Evolutionary conservation across 2,329 filamentous ascomycete genomes (phyloP), one percentile per base, ranked within the genome.

Genomic region (Canariomyces notabilis): DNA sequence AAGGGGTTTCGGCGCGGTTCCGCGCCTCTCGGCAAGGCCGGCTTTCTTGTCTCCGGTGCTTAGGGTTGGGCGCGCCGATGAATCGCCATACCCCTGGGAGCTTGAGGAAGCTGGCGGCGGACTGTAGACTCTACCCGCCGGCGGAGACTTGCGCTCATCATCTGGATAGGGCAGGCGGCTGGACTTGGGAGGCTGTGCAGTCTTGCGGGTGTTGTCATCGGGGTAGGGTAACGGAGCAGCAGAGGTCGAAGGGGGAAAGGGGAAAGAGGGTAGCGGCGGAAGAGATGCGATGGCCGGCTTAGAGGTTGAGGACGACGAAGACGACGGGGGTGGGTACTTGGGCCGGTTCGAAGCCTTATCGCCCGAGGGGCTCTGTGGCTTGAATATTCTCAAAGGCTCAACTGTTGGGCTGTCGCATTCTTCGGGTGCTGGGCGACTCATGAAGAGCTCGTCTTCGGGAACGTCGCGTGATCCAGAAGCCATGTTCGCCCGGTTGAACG

Each of bases 371-470:
- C 82, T 85, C 58, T 82, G 79, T 46, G 83, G 81, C 67, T 94
- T 94, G 71, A 83, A 84, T 64, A 95, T 94, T 61, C 88, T 81
- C 67, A 95, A 68, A 50, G 89, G 89, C 59, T 87, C 87, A 57
- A 95, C 79, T 15, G 86, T 87, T 48, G 89, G 87, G 59, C 87
- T 89, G 59, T 89, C 82, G 62, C 69, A 66, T 50, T 71, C 72
- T 37, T 76, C 73, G 9, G 70, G 70, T 45, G 69, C 63, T n/a
- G 75, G 76, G 41, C 72, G 75, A 63, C 67, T 78, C 67, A 94
- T 77, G 70, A 94, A 91, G 72, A 94, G 84, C 75, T 91, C 88
- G 67, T 89, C 84, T 22, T 89, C 85, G 20, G 84, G 79, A 57
- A 83, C 73, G 59, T 84, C 83, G 61, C 83, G 80, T 56, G 68